phyloP scores from a whole-genome alignment of 352 stramenopile genomes.

The Globisporangium middletonii region DNA sequence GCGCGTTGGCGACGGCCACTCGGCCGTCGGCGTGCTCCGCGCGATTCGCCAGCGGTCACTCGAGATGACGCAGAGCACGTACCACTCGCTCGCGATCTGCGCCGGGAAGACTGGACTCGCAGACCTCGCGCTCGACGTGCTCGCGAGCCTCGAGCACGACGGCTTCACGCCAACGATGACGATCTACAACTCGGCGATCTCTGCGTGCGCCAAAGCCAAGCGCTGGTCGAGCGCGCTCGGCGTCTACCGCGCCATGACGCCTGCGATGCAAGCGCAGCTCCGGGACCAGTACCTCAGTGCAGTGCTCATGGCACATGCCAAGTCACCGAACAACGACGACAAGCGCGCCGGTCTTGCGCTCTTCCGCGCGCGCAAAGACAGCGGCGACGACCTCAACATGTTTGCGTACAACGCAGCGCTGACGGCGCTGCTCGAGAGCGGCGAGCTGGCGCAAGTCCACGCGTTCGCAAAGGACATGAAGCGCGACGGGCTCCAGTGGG shows the following conservation, averaged over 20 bases:
- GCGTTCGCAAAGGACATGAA: constrained; percentile 54
- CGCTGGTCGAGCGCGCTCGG: constrained; percentile 58
- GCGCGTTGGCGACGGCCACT: constrained; percentile 62
- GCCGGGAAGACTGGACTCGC: constrained; percentile 69
- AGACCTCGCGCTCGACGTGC: constrained; percentile 59
- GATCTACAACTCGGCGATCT: constrained; percentile 81
- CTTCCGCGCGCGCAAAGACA: constrained; percentile 39
- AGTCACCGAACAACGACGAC: constrained; percentile 30
- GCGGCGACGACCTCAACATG: constrained; percentile 41
- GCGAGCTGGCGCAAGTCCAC: constrained; percentile 54
- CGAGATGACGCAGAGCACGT: constrained; percentile 71
- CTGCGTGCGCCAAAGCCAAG: constrained; percentile 69
- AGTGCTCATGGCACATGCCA: constrained; percentile 73
- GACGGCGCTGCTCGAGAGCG: constrained; percentile 42
- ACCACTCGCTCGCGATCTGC: constrained; percentile 76
- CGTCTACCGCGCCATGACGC: constrained; percentile 56
- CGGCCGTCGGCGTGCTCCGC: constrained; percentile 55
- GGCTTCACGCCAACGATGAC: constrained; percentile 56
- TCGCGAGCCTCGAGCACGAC: constrained; percentile 36
- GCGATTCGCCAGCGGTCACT: constrained; percentile 54
- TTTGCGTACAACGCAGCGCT: constrained; percentile 73
- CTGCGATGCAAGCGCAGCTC: constrained; percentile 27
- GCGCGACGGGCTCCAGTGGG: constrained; percentile 50
- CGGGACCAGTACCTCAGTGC: constrained; percentile 53
- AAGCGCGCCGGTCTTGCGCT: constrained; percentile 41